Percentiles rank a stretch among this genome's conserved stretches.
phyloP scores from a whole-genome alignment of 2,329 filamentous ascomycete species.

The Exophiala sp. region DNA sequence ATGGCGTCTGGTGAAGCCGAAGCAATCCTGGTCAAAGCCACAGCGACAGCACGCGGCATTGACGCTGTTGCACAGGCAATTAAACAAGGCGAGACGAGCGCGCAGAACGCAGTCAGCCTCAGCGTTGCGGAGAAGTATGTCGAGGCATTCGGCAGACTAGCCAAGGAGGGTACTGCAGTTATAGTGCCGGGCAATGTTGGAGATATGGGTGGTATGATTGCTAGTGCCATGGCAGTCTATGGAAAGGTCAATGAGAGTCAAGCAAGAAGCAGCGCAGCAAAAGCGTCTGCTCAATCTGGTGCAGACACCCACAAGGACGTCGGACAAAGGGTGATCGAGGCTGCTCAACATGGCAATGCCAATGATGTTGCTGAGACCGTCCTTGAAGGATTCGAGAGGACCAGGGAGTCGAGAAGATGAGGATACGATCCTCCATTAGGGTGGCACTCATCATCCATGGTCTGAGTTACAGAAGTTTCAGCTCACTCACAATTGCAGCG shows the following conservation, averaged over 20 bases:
- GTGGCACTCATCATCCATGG: background rate
- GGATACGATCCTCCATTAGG: background rate
- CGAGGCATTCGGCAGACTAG: slow-evolving; percentile 85
- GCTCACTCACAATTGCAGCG: slow-evolving; percentile 14
- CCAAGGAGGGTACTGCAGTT: slow-evolving; percentile 91
- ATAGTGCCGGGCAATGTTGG: slow-evolving; percentile 96
- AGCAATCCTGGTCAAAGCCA: slow-evolving; percentile 81
- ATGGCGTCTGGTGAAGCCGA: slow-evolving; percentile 87
- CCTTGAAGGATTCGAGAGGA: slow-evolving; percentile 48
- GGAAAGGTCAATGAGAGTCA: slow-evolving; percentile 86
- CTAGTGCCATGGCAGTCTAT: slow-evolving; percentile 90
- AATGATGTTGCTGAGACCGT: slow-evolving; percentile 48
- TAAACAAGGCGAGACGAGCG: slow-evolving; percentile 66
- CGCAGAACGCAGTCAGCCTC: slow-evolving; percentile 79
- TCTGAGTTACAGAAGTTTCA: slow-evolving; percentile 7
- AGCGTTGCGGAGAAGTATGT: slow-evolving; percentile 97
- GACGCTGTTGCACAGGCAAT: slow-evolving; percentile 79
- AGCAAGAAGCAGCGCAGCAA: slow-evolving; percentile 52
- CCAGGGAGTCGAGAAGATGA: slow-evolving; percentile 35
- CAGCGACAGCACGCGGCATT: slow-evolving; percentile 82
- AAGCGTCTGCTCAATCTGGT: slow-evolving; percentile 36
- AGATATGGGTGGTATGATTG: slow-evolving; percentile 95
- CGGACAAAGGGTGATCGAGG: slow-evolving; percentile 28
- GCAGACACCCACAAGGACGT: slow-evolving; percentile 22
- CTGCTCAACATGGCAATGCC: slow-evolving; percentile 36